A percentile compares a stretch with the other conserved stretches of the same genome.
Evolutionary conservation across 495 filamentous ascomycete species (phyloP).

Genomic region (Melanomma pulvis-pyrius): DNA sequence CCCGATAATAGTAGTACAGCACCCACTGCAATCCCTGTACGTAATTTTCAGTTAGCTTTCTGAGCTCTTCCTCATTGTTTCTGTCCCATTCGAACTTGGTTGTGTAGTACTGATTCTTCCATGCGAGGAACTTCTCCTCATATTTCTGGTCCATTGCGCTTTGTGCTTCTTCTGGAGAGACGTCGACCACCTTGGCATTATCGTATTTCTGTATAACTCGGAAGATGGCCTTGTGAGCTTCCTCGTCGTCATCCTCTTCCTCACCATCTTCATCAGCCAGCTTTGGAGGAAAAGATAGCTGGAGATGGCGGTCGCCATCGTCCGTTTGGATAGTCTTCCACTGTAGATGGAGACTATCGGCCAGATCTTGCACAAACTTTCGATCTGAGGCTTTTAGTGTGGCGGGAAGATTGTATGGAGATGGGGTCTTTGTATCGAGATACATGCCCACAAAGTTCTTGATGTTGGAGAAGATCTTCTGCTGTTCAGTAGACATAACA

Average conservation of each 20-base stretch:
- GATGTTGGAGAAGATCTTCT: slow-evolving; percentile 76
- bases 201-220: slow-evolving; percentile 89
- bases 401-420: slow-evolving; percentile 69
- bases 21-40: slow-evolving; percentile 99
- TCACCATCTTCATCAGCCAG: slow-evolving; percentile 53
- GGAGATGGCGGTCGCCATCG: slow-evolving; percentile 76
- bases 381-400: slow-evolving; percentile 82
- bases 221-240: slow-evolving; percentile 77
- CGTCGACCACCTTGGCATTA: slow-evolving; percentile 80
- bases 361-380: slow-evolving; percentile 87
- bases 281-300: slow-evolving; percentile 68
- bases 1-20: slow-evolving; percentile 95
- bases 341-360: slow-evolving; percentile 75
- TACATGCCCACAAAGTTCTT: slow-evolving; percentile 77
- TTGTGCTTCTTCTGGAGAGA: slow-evolving; percentile 76
- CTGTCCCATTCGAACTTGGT: slow-evolving; percentile 90
- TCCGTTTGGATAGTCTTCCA: slow-evolving; percentile 82
- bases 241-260: slow-evolving; percentile 74
- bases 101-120: slow-evolving; percentile 91
- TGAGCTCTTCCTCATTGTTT: slow-evolving; percentile 79
- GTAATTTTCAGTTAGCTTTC: slow-evolving; percentile 89
- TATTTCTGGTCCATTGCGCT: slow-evolving; percentile 78
- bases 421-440: slow-evolving; percentile 47
- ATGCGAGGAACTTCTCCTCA: slow-evolving; percentile 79
- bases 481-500: slow-evolving; percentile 78